Conservation (phyloP, 1,284 basidiomycete species). For the Cryptococcus floricola region DNA sequence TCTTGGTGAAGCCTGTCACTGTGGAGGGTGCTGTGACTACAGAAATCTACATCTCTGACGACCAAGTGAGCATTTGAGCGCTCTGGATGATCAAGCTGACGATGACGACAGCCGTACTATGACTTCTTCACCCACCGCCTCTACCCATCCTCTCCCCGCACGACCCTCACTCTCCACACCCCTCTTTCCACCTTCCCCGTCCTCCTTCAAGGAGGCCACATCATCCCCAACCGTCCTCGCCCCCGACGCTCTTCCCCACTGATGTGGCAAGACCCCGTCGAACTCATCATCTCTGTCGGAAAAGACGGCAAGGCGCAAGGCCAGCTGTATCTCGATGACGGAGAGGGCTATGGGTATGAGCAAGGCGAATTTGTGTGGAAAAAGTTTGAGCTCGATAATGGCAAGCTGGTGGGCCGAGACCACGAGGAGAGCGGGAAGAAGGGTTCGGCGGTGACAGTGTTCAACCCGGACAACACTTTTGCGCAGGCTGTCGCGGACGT, state of each 20-base stretch:
- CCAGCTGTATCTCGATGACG: conserved; percentile 93
- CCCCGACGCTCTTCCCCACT: conserved; percentile 78
- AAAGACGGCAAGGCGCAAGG: conserved; percentile 65
- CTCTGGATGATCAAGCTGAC: not conserved
- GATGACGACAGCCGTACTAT: conserved; percentile 72
- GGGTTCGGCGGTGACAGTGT: conserved; percentile 43
- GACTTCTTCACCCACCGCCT: conserved; percentile 75
- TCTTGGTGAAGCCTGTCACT: conserved; percentile 90
- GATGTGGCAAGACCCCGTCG: conserved; percentile 91
- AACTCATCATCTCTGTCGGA: conserved; percentile 76
- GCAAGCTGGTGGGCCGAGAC: conserved; percentile 14
- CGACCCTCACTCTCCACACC: conserved; percentile 68
- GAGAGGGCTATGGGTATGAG: conserved; percentile 74
- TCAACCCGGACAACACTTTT: conserved; percentile 52
- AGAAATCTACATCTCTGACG: conserved; percentile 80
- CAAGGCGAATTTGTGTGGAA: conserved; percentile 80
- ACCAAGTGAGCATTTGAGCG: conserved; percentile 58
- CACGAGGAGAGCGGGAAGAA: conserved; percentile 30
- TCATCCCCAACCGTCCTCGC: conserved; percentile 80
- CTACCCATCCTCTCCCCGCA: conserved; percentile 65
- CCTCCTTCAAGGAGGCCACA: conserved; percentile 86
- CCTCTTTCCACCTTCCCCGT: conserved; percentile 77
- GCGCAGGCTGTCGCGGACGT: conserved; percentile 64
- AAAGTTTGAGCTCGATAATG: conserved; percentile 60
- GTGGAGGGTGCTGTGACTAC: conserved; percentile 66